Evolutionary conservation across 2,329 filamentous ascomycete genomes (phyloP).

Genomic region (Fusarium sp.): DNA sequence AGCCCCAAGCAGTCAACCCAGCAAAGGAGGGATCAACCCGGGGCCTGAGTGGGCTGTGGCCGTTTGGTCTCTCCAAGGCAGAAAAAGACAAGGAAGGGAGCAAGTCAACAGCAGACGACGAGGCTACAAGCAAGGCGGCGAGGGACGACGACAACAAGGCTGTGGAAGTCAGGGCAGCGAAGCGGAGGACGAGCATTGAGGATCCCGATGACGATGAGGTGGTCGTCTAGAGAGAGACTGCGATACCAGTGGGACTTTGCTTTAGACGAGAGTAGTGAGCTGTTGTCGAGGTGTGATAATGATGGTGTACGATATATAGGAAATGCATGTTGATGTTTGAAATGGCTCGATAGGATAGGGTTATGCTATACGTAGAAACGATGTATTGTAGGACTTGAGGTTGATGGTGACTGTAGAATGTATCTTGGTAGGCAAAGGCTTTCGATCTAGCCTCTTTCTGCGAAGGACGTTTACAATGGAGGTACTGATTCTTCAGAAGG

Average conservation of each 20-base stretch:
- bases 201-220: slow-evolving; percentile 67
- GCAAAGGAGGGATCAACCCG: slow-evolving; percentile 53
- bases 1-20: slow-evolving; percentile 66
- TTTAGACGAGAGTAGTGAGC: slow-evolving; percentile 8
- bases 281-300: slow-evolving; percentile 15
- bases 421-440: neutral
- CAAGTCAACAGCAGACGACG: slow-evolving; percentile 37
- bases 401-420: neutral
- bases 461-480: neutral
- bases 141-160: slow-evolving; percentile 52
- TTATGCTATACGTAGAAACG: slow-evolving; percentile 28
- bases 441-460: neutral
- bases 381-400: slow-evolving; percentile 19
- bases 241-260: slow-evolving; percentile 37
- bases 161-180: slow-evolving; percentile 64
- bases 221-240: slow-evolving; percentile 48
- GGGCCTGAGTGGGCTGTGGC: slow-evolving; percentile 66
- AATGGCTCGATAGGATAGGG: slow-evolving; percentile 5
- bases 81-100: slow-evolving; percentile 47
- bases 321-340: slow-evolving; percentile 2
- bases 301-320: slow-evolving; percentile 36
- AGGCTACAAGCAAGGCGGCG: slow-evolving; percentile 45
- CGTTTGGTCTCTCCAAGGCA: slow-evolving; percentile 60
- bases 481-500: neutral
- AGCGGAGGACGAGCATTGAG: slow-evolving; percentile 67